Evolutionary conservation across 192 early-diverging fungal genomes (phyloP), one percentile per base, ranked within the genome.

Genomic region (Coemansia sp.): DNA sequence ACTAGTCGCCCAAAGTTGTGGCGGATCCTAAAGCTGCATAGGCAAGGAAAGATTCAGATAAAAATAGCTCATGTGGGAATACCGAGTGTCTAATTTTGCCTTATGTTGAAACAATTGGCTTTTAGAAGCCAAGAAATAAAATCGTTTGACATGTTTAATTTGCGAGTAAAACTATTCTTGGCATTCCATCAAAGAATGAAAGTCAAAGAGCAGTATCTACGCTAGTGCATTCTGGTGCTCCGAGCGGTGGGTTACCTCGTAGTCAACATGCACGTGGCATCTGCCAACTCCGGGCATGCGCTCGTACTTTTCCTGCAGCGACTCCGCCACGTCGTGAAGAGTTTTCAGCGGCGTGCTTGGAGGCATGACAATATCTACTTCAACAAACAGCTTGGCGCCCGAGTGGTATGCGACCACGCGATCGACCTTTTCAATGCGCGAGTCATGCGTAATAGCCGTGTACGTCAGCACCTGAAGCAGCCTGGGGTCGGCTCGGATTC

Each of bases 331-430:
- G 62, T 97, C 96, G 64, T 98, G 96, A n/a, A 89, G 79, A 37
- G 86, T 85, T 12, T 79, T 57, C 56, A 98, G 69, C 34, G 87
- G 80, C 53, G 93, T 96, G 15, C 84, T 83, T 1, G 89, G 87
- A 23, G 91, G 86, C 73, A 97, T 84, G 15, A 98, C 93, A 61
- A 98, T 93, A 76, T 98, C 95, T 8, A 98, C 91, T 55, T 98
- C 96, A 14, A 94, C 93, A 84, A 91, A 93, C 49, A 92, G 75
- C 60, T 90, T 92, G 61, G 86, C 84, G 13, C 96, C 95, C 24
- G 91, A 84, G 64, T 92, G 85, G 59, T 98, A 98, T 1, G 94
- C 94, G 14, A 87, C 81, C 48, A 86, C 84, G 0, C 88, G 91
- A 51, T 92, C 90, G 2, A 91, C 85, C 61, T 90, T 85, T 19